phyloP scores from a whole-genome alignment of 148 eudicot species.

The Talinum fruticosum region DNA sequence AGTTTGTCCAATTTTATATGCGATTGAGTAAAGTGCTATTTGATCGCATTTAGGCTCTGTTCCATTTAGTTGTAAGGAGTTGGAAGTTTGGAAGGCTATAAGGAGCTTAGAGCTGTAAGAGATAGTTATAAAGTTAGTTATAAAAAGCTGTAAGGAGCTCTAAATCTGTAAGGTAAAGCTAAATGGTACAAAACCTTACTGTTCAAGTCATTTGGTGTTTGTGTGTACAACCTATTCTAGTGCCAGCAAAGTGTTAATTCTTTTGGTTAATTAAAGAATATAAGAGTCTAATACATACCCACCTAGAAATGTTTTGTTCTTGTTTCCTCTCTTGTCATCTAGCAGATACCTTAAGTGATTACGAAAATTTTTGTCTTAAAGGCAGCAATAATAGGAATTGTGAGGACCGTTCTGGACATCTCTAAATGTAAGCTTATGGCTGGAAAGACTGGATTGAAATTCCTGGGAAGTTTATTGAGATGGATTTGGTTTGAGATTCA shows the following conservation, averaged over 20 bases:
- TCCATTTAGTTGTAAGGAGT: no score
- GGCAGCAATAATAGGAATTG: neutral
- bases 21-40: neutral
- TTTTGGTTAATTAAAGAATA: no score
- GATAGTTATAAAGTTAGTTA: no score
- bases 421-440: neutral
- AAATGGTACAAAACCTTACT: no score
- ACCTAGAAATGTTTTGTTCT: no score
- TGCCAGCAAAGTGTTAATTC: neutral
- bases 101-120: no score
- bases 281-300: no score
- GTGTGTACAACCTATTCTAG: neutral
- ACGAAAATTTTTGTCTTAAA: no score
- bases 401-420: neutral
- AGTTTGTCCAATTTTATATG: neutral
- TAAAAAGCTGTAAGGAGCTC: no score
- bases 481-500: neutral
- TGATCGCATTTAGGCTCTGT: no score
- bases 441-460: neutral
- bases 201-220: neutral
- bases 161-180: no score
- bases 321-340: neutral
- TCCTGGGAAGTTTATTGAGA: neutral
- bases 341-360: neutral
- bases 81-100: no score